Evolutionary conservation across 176 grass and related monocot species (phyloP).

Genomic region (Musa itinerans): DNA sequence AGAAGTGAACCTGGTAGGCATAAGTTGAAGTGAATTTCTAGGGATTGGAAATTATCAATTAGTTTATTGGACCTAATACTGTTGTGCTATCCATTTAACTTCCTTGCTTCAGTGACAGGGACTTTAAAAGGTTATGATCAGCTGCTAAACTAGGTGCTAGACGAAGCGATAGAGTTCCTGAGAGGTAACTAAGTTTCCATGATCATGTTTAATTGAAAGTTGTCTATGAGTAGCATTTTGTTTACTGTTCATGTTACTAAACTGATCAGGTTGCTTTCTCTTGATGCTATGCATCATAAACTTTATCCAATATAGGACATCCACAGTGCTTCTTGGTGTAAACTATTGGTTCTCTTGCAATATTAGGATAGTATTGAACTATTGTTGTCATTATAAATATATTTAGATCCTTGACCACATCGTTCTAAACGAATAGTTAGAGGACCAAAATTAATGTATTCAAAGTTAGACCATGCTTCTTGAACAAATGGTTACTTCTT

Average conservation of each 20-base stretch:
- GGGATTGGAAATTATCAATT: not conserved
- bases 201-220: not conserved
- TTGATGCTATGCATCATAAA: not conserved
- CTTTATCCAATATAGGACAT: not conserved
- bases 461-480: no score
- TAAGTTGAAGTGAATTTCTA: not conserved
- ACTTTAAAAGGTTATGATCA: constrained; percentile 90
- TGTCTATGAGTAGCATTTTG: not conserved
- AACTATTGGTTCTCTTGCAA: no score
- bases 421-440: no score
- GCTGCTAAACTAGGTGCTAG: constrained; percentile 70
- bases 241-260: not conserved
- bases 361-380: no score
- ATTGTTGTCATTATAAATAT: no score
- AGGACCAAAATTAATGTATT: no score
- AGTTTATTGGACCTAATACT: not conserved
- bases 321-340: no score
- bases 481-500: no score
- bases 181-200: constrained; percentile 37
- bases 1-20: not conserved
- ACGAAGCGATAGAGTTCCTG: constrained; percentile 67
- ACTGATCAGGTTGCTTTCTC: not conserved
- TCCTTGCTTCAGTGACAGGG: constrained; percentile 44
- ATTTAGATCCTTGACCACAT: no score
- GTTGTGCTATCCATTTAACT: not conserved